These are phyloP conservation scores for Pythium volutum DNA, from an alignment of 352 stramenopile species.

Conservation along the genomic window DNA sequence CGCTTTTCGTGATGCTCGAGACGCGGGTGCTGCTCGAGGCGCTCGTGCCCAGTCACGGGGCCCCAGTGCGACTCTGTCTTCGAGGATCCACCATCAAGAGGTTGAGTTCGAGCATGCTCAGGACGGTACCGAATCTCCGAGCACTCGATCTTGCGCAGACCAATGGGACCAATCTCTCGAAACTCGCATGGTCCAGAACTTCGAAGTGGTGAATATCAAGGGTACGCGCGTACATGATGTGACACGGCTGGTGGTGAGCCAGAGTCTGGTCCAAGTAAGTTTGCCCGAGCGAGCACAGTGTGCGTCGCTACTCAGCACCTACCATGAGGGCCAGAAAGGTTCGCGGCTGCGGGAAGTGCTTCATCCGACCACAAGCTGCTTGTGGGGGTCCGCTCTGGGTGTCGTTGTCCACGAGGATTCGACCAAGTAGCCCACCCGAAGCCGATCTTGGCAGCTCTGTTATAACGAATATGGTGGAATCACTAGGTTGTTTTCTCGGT, in stretches of 20 bases:
- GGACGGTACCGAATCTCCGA: neutral
- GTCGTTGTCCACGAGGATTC: neutral
- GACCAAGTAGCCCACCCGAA: neutral
- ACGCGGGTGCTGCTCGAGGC: slow-evolving; percentile 5
- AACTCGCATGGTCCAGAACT: neutral
- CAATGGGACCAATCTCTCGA: neutral
- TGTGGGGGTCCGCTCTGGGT: slow-evolving; percentile 15
- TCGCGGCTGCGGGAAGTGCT: slow-evolving; percentile 12
- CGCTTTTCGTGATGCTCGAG: slow-evolving; percentile 1
- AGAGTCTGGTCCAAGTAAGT: slow-evolving; percentile 4
- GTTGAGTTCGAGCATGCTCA: neutral
- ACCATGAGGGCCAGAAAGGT: neutral
- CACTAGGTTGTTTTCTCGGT: no score
- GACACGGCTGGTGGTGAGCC: neutral
- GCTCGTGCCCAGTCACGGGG: no score
- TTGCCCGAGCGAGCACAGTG: slow-evolving; percentile 15
- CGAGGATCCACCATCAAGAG: neutral
- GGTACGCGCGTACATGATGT: slow-evolving; percentile 15
- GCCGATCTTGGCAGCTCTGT: no score
- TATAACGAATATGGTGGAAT: no score
- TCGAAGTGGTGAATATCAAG: slow-evolving; percentile 9
- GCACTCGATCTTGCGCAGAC: slow-evolving; percentile 11
- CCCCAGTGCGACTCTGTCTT: neutral
- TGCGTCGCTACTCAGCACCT: slow-evolving; percentile 2
- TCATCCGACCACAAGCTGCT: slow-evolving; percentile 18